These are phyloP conservation scores for Phytopythium boreale DNA, from an alignment of 352 stramenopile species.

Conservation along the genomic window DNA sequence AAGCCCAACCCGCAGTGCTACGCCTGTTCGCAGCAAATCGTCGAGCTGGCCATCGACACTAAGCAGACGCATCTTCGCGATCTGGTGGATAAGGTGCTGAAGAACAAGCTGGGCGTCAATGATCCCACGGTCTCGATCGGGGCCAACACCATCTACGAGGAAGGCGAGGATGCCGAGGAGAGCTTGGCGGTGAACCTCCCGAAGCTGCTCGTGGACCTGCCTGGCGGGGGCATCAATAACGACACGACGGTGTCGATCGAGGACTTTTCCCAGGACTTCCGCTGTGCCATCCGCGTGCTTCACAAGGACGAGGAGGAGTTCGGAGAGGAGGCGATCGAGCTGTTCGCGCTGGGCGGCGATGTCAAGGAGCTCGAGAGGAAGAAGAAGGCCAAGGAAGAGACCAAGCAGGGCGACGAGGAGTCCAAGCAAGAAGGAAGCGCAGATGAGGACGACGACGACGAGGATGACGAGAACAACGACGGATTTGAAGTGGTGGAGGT, in stretches of 20 bases:
- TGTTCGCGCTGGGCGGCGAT: conserved; percentile 77
- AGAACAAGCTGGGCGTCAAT: conserved; percentile 89
- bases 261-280: conserved; percentile 95
- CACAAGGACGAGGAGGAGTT: conserved; percentile 65
- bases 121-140: conserved; percentile 86
- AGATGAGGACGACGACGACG: conserved; percentile 21
- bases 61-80: conserved; percentile 77
- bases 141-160: conserved; percentile 92
- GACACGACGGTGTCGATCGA: conserved; percentile 92
- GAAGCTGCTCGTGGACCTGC: conserved; percentile 87
- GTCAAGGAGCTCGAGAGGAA: conserved; percentile 44
- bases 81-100: conserved; percentile 80
- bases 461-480: conserved; percentile 17
- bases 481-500: conserved; percentile 23
- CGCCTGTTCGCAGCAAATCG: conserved; percentile 92
- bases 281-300: conserved; percentile 78
- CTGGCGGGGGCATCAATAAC: conserved; percentile 91
- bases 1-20: conserved; percentile 94
- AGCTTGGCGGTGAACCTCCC: conserved; percentile 82
- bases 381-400: conserved; percentile 24
- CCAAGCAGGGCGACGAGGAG: conserved; percentile 34
- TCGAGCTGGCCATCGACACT: conserved; percentile 91
- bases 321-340: conserved; percentile 60
- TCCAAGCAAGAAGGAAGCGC: not conserved
- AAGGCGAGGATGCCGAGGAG: conserved; percentile 91